Percentiles rank a stretch among this genome's conserved stretches.
These are phyloP conservation scores for Tetracladium maxilliforme DNA, from an alignment of 2,329 filamentous ascomycete species.

Conservation along the genomic window DNA sequence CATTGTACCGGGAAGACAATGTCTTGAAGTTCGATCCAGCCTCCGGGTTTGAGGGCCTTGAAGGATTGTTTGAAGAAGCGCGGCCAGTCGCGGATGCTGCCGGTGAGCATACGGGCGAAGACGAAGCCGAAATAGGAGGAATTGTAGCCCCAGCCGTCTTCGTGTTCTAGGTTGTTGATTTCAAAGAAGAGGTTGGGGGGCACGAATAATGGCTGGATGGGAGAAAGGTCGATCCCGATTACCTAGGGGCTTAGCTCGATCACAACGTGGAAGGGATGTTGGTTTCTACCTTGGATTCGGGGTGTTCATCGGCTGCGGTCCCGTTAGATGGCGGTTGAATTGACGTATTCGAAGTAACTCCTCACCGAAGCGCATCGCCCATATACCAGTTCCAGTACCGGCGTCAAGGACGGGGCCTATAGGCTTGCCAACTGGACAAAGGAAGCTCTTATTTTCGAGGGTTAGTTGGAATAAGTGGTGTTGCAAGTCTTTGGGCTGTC, in stretches of 20 bases:
- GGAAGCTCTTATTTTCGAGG: slow-evolving; percentile 9
- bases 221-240: slow-evolving; percentile 11
- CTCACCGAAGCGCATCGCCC: slow-evolving; percentile 23
- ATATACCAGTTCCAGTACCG: slow-evolving; percentile 24
- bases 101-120: slow-evolving; percentile 6
- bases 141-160: slow-evolving; percentile 22
- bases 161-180: slow-evolving; percentile 7
- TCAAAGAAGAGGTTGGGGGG: slow-evolving; percentile 7
- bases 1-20: slow-evolving; percentile 6
- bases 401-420: slow-evolving; percentile 24
- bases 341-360: slow-evolving; percentile 1
- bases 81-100: slow-evolving; percentile 2
- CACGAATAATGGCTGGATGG: slow-evolving; percentile 8
- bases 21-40: slow-evolving; percentile 17
- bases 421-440: slow-evolving; percentile 14
- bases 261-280: too few relatives aligned
- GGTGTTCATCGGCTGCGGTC: slow-evolving; percentile 9
- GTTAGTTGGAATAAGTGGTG: slow-evolving; percentile 12
- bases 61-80: slow-evolving; percentile 7
- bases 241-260: too few relatives aligned
- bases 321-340: background rate
- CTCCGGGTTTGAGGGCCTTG: slow-evolving; percentile 15
- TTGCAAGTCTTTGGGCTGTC: too few relatives aligned
- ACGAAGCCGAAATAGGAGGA: slow-evolving; percentile 10
- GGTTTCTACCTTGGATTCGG: slow-evolving; percentile 9